phyloP scores from a whole-genome alignment of 768 basidiomycete species.

The Lyophyllum atratum region DNA sequence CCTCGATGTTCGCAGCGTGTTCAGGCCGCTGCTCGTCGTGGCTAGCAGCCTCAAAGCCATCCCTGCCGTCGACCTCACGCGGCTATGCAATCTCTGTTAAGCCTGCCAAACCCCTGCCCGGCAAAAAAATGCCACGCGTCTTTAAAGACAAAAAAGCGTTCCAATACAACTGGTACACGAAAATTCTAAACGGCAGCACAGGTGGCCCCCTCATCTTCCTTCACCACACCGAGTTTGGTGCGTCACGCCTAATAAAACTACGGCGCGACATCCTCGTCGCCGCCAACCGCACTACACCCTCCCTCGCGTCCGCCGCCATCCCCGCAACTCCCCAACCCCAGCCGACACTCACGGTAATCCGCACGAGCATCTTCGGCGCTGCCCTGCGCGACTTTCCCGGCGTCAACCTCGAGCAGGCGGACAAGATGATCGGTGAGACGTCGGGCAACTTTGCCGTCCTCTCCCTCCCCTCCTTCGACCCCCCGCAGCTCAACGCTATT shows the following conservation, averaged over 20 bases:
- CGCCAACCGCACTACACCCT: conserved; percentile 44
- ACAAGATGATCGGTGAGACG: conserved; percentile 55
- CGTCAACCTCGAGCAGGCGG: conserved; percentile 48
- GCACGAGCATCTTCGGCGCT: conserved; percentile 80
- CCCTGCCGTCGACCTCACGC: conserved; percentile 30
- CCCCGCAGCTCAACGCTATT: conserved; percentile 69
- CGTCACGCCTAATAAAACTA: conserved; percentile 65
- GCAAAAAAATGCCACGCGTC: conserved; percentile 61
- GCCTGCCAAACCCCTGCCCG: conserved; percentile 49
- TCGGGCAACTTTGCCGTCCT: conserved; percentile 68
- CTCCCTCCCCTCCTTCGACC: conserved; percentile 65
- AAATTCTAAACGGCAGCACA: conserved; percentile 60
- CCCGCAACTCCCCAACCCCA: conserved; percentile 25
- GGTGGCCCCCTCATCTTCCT: conserved; percentile 75
- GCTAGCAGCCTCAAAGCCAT: conserved; percentile 23
- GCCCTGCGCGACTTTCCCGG: conserved; percentile 63
- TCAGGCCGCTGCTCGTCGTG: conserved; percentile 30
- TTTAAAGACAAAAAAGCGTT: conserved; percentile 81
- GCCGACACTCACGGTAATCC: conserved; percentile 69
- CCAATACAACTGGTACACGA: conserved; percentile 79
- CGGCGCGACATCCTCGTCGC: conserved; percentile 68
- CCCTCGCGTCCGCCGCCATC: conserved; percentile 32
- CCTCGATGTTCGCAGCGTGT: conserved; percentile 18
- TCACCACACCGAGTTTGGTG: conserved; percentile 74
- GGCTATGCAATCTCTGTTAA: conserved; percentile 60